These are phyloP conservation scores for Lophiotrema nucula DNA, from an alignment of 495 filamentous ascomycete species.

Conservation along the genomic window DNA sequence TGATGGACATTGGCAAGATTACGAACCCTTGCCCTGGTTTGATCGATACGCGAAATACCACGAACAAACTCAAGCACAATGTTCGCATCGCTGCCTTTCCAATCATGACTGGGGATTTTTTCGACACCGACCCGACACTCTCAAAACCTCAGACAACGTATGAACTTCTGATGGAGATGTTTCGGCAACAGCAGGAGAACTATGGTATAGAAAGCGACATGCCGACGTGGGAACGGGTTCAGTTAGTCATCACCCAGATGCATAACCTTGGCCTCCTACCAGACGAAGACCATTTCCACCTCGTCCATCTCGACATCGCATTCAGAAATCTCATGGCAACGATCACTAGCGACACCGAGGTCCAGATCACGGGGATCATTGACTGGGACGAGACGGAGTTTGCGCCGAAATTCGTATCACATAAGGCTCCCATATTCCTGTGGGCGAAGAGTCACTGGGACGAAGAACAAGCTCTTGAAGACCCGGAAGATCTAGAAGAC, in stretches of 20 bases:
- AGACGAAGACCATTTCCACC: not conserved
- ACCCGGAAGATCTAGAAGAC: not conserved
- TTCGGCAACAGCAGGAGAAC: not conserved
- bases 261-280: not conserved
- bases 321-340: not conserved
- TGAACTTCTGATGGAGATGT: not conserved
- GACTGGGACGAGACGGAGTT: not conserved
- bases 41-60: not conserved
- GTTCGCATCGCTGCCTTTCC: not conserved
- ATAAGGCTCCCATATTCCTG: not conserved
- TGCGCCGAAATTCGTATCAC: not conserved
- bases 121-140: not conserved
- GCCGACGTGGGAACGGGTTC: too few species aligned
- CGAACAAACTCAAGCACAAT: not conserved
- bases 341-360: not conserved
- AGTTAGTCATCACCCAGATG: not conserved
- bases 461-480: not conserved
- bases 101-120: not conserved
- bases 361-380: not conserved
- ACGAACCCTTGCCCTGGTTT: not conserved
- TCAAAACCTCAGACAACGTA: not conserved
- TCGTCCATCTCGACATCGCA: not conserved
- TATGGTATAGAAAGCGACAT: too few species aligned
- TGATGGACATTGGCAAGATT: not conserved
- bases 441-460: not conserved